A percentile compares a stretch with the other conserved stretches of the same genome.
phyloP scores from a whole-genome alignment of 2,329 filamentous ascomycete species.

The Phialophora macrospora region DNA sequence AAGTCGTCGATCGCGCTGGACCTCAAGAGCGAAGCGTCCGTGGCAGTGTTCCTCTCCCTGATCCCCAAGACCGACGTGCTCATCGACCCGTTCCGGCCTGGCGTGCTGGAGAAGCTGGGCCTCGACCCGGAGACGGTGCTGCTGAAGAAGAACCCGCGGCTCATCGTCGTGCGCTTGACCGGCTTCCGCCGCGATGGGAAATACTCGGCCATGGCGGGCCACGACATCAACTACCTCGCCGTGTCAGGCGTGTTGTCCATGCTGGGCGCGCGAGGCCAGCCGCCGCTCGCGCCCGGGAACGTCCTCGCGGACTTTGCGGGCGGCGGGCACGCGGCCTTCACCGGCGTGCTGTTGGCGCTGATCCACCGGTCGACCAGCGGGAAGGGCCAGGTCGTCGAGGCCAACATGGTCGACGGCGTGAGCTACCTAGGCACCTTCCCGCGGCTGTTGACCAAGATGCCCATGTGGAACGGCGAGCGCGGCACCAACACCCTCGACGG shows the following conservation, averaged over 20 bases:
- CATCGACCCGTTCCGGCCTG: constrained; percentile 92
- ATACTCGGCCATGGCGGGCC: constrained; percentile 86
- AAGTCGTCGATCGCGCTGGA: constrained; percentile 80
- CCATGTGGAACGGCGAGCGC: constrained; percentile 65
- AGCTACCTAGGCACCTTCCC: constrained; percentile 80
- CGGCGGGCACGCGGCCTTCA: constrained; percentile 79
- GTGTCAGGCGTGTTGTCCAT: constrained; percentile 79
- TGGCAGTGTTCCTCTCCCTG: constrained; percentile 69
- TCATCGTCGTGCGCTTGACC: constrained; percentile 85
- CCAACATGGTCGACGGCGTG: constrained; percentile 94
- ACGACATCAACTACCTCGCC: constrained; percentile 96
- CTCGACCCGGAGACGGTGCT: constrained; percentile 72
- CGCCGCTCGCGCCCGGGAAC: constrained; percentile 80
- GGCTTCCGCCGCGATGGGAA: constrained; percentile 86
- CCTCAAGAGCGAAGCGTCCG: constrained; percentile 73
- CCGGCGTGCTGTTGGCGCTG: constrained; percentile 81
- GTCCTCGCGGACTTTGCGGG: constrained; percentile 90
- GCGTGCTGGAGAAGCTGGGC: constrained; percentile 82
- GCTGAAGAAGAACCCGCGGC: constrained; percentile 68
- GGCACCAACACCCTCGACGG: constrained; percentile 82
- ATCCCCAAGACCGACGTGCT: constrained; percentile 71
- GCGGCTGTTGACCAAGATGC: constrained; percentile 67
- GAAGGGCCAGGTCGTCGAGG: constrained; percentile 85
- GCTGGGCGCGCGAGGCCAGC: constrained; percentile 68
- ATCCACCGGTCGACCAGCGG: constrained; percentile 63